Base-by-base conservation (phyloP, 176 grass and related monocot genomes). In the Saccharum spontaneum region DNA sequence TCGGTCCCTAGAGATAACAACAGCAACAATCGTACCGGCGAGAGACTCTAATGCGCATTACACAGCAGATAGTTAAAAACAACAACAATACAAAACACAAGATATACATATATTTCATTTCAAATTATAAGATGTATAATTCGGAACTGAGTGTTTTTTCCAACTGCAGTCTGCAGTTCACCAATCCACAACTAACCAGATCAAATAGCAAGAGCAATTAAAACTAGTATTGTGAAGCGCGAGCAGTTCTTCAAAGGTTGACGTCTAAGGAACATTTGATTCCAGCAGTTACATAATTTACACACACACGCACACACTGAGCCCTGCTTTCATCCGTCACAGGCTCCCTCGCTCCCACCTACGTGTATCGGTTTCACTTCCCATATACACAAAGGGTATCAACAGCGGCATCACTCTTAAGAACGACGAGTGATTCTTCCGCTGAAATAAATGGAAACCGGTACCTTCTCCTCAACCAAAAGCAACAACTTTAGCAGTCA, bases 221-320 rank as follows among this genome's bases (percentile, higher is more conserved):
- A 73, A 44, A 76, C 5, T 20, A 71, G 5, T 28, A 17, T 23
- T 36, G 28, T 68, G 8, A 36, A 65, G 34, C 28, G 26, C 67
- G 36, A 67, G 28, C 43, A 60, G 13, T 59, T 61, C 45, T 73
- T 67, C 28, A 38, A 73, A 65, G 9, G 10, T 23, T 45, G 36
- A n/a, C 31, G 36, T 59, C 44, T 31, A 61, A 40, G 20, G 28
- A 75, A 69, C 84, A 79, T 17, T 80, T 67, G 2, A 60, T 68
- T 75, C 55, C 38, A 74, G 54, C 30, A 74, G 46, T 83, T 82
- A 84, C 75, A 87, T 79, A 87, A 84, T 75, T 87, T 82, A 87
- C 85, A 87, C 46, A 79, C 84, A 78, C 71, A 82, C 48, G 22
- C 79, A 36, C 79, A 31, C 75, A 61, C 69, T 31, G n/a, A 75